These are phyloP conservation scores for Brassica juncea DNA, from an alignment of 345 rosid species.

Conservation along the genomic window DNA sequence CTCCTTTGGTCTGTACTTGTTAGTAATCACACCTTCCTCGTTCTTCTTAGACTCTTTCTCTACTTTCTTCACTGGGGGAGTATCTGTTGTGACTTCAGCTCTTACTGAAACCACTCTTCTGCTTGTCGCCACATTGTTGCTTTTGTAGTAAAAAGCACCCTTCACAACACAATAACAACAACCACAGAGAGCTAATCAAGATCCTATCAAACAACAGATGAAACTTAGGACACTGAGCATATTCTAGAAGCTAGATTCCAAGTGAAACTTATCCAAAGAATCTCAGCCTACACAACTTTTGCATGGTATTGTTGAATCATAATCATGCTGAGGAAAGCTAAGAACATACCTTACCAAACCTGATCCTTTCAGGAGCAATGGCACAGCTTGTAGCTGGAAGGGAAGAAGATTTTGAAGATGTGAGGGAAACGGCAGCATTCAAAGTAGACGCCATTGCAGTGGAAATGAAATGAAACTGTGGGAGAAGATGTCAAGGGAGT, in stretches of 20 bases:
- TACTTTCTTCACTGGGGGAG: slow-evolving; percentile 60
- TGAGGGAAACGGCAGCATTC: slow-evolving; percentile 78
- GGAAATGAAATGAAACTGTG: slow-evolving; percentile 1
- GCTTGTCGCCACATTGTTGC: slow-evolving; percentile 52
- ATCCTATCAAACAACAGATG: background rate
- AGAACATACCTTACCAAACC: slow-evolving; percentile 60
- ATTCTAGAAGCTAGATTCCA: background rate
- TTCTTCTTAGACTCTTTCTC: slow-evolving; percentile 74
- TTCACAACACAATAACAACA: slow-evolving; percentile 22
- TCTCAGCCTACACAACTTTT: background rate
- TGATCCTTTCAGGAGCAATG: slow-evolving; percentile 63
- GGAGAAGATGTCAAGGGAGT: slow-evolving; percentile 8
- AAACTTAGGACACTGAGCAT: slow-evolving; percentile 3
- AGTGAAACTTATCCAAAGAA: background rate
- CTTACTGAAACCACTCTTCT: slow-evolving; percentile 57
- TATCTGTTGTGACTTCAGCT: slow-evolving; percentile 73
- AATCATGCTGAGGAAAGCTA: background rate
- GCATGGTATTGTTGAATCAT: background rate
- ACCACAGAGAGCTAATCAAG: background rate
- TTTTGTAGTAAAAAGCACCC: slow-evolving; percentile 39
- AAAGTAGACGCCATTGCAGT: slow-evolving; percentile 69
- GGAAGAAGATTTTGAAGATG: slow-evolving; percentile 64
- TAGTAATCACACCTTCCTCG: slow-evolving; percentile 82
- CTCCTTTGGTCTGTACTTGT: slow-evolving; percentile 81
- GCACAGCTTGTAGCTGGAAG: slow-evolving; percentile 54